Base-by-base conservation (phyloP, 345 rosid species). In the Physaria fendleri region DNA sequence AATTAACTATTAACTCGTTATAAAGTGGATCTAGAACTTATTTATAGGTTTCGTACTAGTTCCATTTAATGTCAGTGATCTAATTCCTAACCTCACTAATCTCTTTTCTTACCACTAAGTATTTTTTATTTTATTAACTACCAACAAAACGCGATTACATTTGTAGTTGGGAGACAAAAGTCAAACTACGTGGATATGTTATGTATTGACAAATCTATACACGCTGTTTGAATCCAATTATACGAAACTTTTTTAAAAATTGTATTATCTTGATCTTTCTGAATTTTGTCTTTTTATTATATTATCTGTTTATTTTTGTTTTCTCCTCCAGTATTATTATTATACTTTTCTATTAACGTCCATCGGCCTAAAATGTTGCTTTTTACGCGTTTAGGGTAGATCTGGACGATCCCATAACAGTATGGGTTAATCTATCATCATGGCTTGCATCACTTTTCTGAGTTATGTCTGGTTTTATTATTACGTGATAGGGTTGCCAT, bases 21-120 rank as follows among this genome's bases (percentile, higher is more conserved):
- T 15, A n/a, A 4, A 46, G 54, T 52, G 56, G 73, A 60, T 68
- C 67, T 53, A 35, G 28, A 35, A 32, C 16, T 50, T 10, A 25
- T 59, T 8, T 30, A 39, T 68, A 35, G 34, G 73, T 68, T 33
- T 69, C 44, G 68, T 62, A 54, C 39, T 62, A 38, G 13, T 23
- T 40, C 68, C 74, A 62, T 69, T 62, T 54, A 22, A 46, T 62
- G 69, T 69, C 42, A 62, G 63, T 69, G 73, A 62, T 55, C 32
- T 53, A 35, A 6, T 45, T 69, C 62, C 68, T 69, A 62, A 56
- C 63, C 44, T 40, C 51, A 62, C 68, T 29, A 51, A n/a, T 17
- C 23, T 52, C 38, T 51, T 51, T 42, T 42, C 39, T 44, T 25
- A 54, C 58, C 50, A 69, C n/a, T 4, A 18, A 41, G 5, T 55